Percentiles rank a stretch among this genome's conserved stretches.
Evolutionary conservation across 2,329 filamentous ascomycete species (phyloP).

Genomic region (Xylariales sp.): DNA sequence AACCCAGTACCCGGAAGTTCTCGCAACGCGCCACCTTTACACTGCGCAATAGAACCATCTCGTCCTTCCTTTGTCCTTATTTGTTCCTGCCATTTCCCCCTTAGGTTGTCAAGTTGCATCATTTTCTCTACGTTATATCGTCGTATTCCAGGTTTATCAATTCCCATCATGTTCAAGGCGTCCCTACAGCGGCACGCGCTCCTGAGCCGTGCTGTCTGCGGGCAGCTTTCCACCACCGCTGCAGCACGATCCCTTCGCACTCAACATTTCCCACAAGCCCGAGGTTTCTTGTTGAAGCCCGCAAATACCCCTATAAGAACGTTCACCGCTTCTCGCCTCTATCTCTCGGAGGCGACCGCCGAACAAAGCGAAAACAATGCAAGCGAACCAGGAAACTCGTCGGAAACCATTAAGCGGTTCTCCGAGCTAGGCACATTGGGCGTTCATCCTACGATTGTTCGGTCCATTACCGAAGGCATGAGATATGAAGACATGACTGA

Average conservation of each 20-base stretch:
- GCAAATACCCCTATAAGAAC: not conserved
- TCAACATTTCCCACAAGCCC: slow-evolving; percentile 3
- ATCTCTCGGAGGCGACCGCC: slow-evolving; percentile 7
- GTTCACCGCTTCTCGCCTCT: slow-evolving; percentile 5
- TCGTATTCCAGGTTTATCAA: not conserved
- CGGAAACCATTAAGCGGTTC: slow-evolving; percentile 34
- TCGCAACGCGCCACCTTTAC: too few species aligned
- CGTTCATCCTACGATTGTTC: slow-evolving; percentile 62
- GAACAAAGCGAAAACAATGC: not conserved
- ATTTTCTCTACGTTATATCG: too few species aligned
- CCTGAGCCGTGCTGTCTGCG: slow-evolving; percentile 8
- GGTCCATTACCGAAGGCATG: slow-evolving; percentile 68
- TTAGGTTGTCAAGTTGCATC: too few species aligned
- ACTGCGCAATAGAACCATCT: too few species aligned
- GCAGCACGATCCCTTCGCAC: slow-evolving; percentile 6
- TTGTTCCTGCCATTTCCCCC: too few species aligned
- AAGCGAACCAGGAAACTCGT: slow-evolving; percentile 1
- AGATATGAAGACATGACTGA: slow-evolving; percentile 83
- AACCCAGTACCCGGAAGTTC: too few species aligned
- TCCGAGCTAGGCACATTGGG: slow-evolving; percentile 37
- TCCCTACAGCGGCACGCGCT: slow-evolving; percentile 10
- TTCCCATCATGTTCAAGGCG: slow-evolving; percentile 9
- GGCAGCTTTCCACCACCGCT: slow-evolving; percentile 9
- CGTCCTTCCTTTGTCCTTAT: too few species aligned
- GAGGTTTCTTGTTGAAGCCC: not conserved